These are phyloP conservation scores for Fallopia convolvulus DNA, from an alignment of 148 eudicot genomes.

Conservation along the genomic window DNA sequence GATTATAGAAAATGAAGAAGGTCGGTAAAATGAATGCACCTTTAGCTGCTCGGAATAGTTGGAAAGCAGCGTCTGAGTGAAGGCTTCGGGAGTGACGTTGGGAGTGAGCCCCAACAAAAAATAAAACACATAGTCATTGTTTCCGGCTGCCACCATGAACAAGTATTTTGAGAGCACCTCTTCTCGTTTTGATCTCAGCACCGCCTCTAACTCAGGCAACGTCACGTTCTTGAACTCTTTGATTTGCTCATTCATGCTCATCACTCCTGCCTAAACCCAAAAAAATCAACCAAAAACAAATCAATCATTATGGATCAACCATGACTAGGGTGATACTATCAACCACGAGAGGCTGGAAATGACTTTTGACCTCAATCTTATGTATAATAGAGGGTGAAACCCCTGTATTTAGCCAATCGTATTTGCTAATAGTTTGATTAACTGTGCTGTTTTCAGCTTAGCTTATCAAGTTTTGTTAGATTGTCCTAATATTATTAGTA, in stretches of 20 bases:
- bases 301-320: too few relatives aligned
- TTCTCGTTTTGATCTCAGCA: not conserved
- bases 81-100: conserved; percentile 13
- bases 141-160: conserved; percentile 27
- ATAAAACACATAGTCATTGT: conserved; percentile 21
- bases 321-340: too few relatives aligned
- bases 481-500: too few relatives aligned
- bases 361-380: too few relatives aligned
- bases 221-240: conserved; percentile 21
- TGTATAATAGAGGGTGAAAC: too few relatives aligned
- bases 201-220: conserved; percentile 21
- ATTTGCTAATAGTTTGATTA: too few relatives aligned
- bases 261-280: conserved; percentile 18
- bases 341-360: too few relatives aligned
- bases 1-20: too few relatives aligned
- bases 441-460: too few relatives aligned
- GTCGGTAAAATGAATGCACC: conserved; percentile 8
- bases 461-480: too few relatives aligned
- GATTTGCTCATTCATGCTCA: conserved; percentile 23
- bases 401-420: too few relatives aligned
- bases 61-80: conserved; percentile 19
- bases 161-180: conserved; percentile 19
- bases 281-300: too few relatives aligned
- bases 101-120: conserved; percentile 11
- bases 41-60: conserved; percentile 21